Percentiles rank a stretch among this genome's conserved stretches.
These are phyloP conservation scores for Glaciozyma martinii DNA, from an alignment of 768 basidiomycete genomes.

Conservation along the genomic window DNA sequence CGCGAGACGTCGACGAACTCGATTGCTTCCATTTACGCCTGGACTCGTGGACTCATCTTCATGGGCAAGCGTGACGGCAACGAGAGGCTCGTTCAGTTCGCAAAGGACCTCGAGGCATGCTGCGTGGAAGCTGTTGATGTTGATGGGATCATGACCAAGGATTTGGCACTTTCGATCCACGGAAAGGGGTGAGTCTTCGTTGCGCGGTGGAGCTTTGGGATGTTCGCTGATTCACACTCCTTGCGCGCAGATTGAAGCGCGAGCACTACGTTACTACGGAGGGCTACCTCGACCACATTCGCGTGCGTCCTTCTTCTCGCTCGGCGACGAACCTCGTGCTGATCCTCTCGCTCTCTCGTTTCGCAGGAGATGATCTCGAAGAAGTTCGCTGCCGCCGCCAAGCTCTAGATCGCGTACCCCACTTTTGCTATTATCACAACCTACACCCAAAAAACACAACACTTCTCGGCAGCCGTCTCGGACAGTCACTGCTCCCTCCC, in stretches of 20 bases:
- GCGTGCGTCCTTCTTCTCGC: not conserved
- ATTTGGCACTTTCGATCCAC: constrained; percentile 9
- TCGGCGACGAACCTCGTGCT: not conserved
- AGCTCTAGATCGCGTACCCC: not conserved
- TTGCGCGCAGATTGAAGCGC: constrained; percentile 55
- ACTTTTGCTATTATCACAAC: too few species aligned
- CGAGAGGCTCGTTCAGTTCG: constrained; percentile 62
- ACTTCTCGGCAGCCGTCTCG: too few species aligned
- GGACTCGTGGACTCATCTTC: constrained; percentile 90
- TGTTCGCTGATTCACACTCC: not conserved
- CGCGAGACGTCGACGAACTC: constrained; percentile 98
- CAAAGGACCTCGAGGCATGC: constrained; percentile 66
- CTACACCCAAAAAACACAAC: too few species aligned
- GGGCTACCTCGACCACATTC: constrained; percentile 29
- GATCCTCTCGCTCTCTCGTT: not conserved
- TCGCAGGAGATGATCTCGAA: constrained; percentile 1
- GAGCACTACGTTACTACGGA: constrained; percentile 74
- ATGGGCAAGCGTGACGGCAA: constrained; percentile 87
- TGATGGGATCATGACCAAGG: constrained; percentile 87
- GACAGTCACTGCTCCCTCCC: too few species aligned
- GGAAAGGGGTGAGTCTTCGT: constrained; percentile 3
- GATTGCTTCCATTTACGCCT: constrained; percentile 95
- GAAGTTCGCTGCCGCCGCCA: not conserved
- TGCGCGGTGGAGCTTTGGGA: not conserved
- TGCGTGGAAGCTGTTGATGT: constrained; percentile 85